These are phyloP conservation scores for Rhodotorula glutinis DNA, from an alignment of 1,284 basidiomycete genomes.

Conservation along the genomic window DNA sequence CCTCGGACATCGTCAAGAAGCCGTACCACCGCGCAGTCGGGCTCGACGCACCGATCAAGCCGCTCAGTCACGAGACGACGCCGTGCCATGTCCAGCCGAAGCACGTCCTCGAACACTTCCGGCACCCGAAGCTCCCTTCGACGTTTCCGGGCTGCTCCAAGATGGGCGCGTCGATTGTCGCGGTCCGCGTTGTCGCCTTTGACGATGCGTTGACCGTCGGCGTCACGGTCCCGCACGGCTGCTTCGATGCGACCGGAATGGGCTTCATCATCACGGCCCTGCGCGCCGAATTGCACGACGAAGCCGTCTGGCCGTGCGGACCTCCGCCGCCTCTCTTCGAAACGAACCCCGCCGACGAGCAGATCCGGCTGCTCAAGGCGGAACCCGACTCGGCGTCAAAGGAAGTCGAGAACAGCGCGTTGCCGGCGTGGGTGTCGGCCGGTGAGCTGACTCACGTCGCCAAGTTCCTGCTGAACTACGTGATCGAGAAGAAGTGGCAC, in stretches of 20 bases:
- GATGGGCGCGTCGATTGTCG: background rate
- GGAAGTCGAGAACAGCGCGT: background rate
- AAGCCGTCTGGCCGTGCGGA: background rate
- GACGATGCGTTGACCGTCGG: slow-evolving; percentile 6
- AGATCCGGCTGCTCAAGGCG: background rate
- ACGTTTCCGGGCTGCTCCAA: background rate
- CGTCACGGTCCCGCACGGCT: slow-evolving; percentile 10
- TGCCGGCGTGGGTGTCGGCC: background rate
- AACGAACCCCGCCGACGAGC: background rate
- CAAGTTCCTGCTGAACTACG: background rate
- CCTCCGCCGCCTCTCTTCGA: background rate
- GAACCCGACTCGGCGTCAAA: background rate
- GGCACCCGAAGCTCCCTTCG: background rate
- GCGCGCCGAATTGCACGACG: background rate
- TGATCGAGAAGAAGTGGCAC: slow-evolving; percentile 4
- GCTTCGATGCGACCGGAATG: slow-evolving; percentile 6
- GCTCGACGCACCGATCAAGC: background rate
- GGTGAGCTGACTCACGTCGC: background rate
- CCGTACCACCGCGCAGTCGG: background rate
- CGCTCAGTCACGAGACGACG: background rate
- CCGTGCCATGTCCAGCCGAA: background rate
- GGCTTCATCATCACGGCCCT: background rate
- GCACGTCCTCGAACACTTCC: background rate
- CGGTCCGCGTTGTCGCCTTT: background rate
- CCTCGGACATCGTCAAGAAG: background rate